A percentile compares a stretch with the other conserved stretches of the same genome.
Conservation (phyloP, 345 rosid species). For the Lenwebbia sp. region DNA sequence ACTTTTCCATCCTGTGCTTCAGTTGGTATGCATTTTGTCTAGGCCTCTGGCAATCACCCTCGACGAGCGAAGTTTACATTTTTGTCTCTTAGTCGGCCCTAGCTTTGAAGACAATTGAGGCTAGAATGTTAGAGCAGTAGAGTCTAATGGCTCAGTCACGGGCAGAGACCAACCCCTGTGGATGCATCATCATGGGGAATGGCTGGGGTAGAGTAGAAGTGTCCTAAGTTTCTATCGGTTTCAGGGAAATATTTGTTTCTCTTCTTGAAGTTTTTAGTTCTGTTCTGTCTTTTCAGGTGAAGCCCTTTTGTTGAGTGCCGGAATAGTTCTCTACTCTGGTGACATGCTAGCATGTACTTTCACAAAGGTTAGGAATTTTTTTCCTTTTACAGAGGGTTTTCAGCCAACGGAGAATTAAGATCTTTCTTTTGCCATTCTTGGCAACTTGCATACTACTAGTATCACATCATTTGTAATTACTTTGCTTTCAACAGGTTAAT, state of each 20-base stretch:
- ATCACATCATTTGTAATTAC: neutral
- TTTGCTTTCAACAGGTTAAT: slow-evolving; percentile 26
- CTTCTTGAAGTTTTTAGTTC: neutral
- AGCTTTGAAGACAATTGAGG: neutral
- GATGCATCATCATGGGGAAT: neutral
- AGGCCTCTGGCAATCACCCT: neutral
- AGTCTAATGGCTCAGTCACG: neutral
- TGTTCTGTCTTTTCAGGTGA: slow-evolving; percentile 46
- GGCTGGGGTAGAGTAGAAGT: neutral
- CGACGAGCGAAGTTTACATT: neutral
- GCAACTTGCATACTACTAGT: neutral
- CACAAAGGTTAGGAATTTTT: slow-evolving; percentile 44
- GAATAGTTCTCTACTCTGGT: slow-evolving; percentile 85
- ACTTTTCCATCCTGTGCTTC: slow-evolving; percentile 82
- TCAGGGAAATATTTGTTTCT: neutral
- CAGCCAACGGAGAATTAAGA: neutral
- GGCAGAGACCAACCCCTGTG: neutral
- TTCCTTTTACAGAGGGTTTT: neutral
- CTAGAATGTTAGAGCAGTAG: neutral
- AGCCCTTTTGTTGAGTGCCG: slow-evolving; percentile 66
- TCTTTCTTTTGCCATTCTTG: neutral
- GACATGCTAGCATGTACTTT: slow-evolving; percentile 75
- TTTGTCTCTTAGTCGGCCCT: neutral
- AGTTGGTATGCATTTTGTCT: slow-evolving; percentile 47
- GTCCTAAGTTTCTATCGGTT: neutral